Evolutionary conservation across 1,284 basidiomycete species (phyloP).

Genomic region (Taiwanofungus camphoratus): DNA sequence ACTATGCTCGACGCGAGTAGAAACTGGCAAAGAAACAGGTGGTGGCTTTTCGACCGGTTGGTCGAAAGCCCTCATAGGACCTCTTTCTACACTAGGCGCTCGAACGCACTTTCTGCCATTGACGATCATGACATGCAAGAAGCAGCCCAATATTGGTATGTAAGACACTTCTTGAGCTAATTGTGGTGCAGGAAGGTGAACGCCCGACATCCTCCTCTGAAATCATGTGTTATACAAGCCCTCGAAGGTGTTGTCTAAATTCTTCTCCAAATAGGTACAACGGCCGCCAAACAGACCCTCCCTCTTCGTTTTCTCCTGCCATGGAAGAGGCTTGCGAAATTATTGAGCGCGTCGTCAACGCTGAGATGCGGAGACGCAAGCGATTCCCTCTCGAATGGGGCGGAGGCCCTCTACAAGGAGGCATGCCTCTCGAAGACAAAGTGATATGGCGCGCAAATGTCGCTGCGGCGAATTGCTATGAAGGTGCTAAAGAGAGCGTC

Average conservation of each 20-base stretch:
- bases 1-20: conserved; percentile 58
- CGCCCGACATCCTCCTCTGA: too few relatives aligned
- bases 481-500: conserved; percentile 79
- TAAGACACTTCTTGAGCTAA: background rate
- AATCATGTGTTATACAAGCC: too few relatives aligned
- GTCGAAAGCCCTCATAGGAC: conserved; percentile 85
- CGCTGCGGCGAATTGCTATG: conserved; percentile 88
- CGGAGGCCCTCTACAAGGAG: conserved; percentile 31
- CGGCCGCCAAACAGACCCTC: conserved; percentile 54
- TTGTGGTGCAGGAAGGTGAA: too few relatives aligned
- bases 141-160: conserved; percentile 63
- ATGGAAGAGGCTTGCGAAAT: conserved; percentile 79
- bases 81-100: conserved; percentile 62
- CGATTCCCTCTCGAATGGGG: conserved; percentile 75
- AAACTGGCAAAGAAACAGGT: conserved; percentile 70
- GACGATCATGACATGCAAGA: conserved; percentile 52
- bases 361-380: conserved; percentile 55
- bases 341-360: conserved; percentile 75
- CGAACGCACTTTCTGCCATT: conserved; percentile 14
- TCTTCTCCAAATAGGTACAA: conserved; percentile 61
- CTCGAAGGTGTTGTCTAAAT: background rate
- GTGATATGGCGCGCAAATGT: conserved; percentile 81
- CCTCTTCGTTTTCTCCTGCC: conserved; percentile 55
- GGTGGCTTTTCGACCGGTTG: conserved; percentile 78
- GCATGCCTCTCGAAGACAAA: conserved; percentile 24